Conservation (phyloP, 257 asterid species). For the Solanum okadae region DNA sequence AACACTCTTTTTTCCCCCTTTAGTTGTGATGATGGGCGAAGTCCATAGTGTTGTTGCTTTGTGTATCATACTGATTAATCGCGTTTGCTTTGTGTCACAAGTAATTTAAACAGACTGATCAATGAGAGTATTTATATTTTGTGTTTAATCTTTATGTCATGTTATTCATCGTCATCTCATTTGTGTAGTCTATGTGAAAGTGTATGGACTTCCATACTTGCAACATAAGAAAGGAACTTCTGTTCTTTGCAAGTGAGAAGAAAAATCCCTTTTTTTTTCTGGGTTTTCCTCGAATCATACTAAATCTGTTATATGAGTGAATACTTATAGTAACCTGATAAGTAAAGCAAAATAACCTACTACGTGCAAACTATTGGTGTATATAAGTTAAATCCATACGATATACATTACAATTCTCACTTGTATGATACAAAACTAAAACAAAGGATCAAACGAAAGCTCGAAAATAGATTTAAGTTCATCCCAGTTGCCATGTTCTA, state of each 20-base stretch:
- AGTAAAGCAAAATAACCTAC: neutral
- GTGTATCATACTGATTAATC: neutral
- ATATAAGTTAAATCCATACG: neutral
- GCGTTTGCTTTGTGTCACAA: neutral
- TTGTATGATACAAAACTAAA: neutral
- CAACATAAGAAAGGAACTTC: neutral
- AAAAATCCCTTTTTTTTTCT: neutral
- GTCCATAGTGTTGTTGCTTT: neutral
- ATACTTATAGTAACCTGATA: too few species aligned
- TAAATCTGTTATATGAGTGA: neutral
- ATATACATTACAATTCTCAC: neutral
- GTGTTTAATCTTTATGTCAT: neutral
- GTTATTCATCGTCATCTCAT: neutral
- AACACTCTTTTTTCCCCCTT: neutral
- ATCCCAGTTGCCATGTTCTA: neutral
- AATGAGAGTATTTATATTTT: neutral
- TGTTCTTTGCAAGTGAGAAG: neutral
- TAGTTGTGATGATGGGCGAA: neutral
- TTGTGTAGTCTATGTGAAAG: neutral
- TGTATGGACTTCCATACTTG: neutral
- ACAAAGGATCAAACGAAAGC: neutral
- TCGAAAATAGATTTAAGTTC: neutral
- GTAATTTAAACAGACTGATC: neutral
- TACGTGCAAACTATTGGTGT: neutral
- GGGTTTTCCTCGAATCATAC: neutral